Percentiles rank a stretch among this genome's conserved stretches.
These are phyloP conservation scores for Multifurca ochricompacta DNA, from an alignment of 768 basidiomycete species.

Conservation along the genomic window DNA sequence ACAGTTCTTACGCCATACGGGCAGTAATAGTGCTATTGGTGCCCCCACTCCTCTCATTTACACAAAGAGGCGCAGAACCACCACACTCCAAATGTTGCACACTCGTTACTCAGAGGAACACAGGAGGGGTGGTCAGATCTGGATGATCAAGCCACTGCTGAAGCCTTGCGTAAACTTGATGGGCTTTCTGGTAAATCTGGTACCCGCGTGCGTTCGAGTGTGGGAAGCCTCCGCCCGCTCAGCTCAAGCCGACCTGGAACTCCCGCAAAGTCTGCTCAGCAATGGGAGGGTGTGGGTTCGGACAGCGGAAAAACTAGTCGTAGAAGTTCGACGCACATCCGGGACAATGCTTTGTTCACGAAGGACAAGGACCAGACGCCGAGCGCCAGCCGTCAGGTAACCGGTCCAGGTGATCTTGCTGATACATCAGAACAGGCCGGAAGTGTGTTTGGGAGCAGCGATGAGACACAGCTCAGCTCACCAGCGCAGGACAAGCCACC, in stretches of 20 bases:
- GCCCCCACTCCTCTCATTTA: slow-evolving; percentile 32
- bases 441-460: slow-evolving; percentile 44
- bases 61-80: slow-evolving; percentile 32
- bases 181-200: slow-evolving; percentile 67
- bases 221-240: slow-evolving; percentile 35
- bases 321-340: slow-evolving; percentile 31
- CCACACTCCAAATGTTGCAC: slow-evolving; percentile 64
- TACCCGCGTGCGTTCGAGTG: slow-evolving; percentile 68
- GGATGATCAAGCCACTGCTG: slow-evolving; percentile 83
- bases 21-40: slow-evolving; percentile 34
- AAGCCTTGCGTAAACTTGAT: slow-evolving; percentile 88
- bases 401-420: slow-evolving; percentile 30
- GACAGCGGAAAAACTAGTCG: slow-evolving; percentile 31
- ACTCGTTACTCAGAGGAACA: slow-evolving; percentile 77
- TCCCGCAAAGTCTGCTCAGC: slow-evolving; percentile 52
- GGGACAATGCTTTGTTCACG: slow-evolving; percentile 37
- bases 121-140: slow-evolving; percentile 87
- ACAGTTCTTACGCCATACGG: slow-evolving; percentile 61
- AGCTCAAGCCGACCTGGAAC: slow-evolving; percentile 67
- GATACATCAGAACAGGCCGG: slow-evolving; percentile 38
- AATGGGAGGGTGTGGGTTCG: slow-evolving; percentile 67
- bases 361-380: slow-evolving; percentile 35
- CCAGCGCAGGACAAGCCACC: slow-evolving; percentile 52
- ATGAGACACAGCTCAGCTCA: slow-evolving; percentile 36
- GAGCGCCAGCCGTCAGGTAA: slow-evolving; percentile 32